These are phyloP conservation scores for Puccinia novopanici DNA, from an alignment of 1,284 basidiomycete species.

Conservation along the genomic window DNA sequence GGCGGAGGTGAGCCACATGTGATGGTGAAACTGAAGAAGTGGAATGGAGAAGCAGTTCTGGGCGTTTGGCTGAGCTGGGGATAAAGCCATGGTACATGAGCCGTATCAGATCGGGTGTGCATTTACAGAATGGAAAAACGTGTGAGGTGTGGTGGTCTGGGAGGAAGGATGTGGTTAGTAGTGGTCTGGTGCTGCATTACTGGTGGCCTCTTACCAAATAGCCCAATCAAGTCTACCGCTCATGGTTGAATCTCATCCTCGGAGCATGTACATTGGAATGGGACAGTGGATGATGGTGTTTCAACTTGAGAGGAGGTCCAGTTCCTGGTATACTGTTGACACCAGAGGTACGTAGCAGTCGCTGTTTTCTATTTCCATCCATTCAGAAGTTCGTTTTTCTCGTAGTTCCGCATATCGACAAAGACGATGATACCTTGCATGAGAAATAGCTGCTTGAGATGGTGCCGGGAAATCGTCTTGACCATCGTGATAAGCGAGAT, in stretches of 20 bases:
- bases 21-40: constrained; percentile 25
- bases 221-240: not conserved
- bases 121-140: too few species aligned
- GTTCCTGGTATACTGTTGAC: not conserved
- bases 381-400: not conserved
- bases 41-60: constrained; percentile 18
- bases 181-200: not conserved
- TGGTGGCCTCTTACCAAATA: not conserved
- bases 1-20: not conserved
- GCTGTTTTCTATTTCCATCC: not conserved
- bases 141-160: too few species aligned
- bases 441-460: too few species aligned
- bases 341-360: not conserved
- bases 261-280: not conserved
- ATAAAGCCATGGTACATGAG: constrained; percentile 10
- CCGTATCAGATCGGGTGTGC: not conserved
- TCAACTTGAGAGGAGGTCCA: not conserved
- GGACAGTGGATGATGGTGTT: not conserved
- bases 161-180: not conserved
- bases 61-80: not conserved
- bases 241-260: not conserved
- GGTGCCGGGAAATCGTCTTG: too few species aligned
- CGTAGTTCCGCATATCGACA: not conserved
- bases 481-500: too few species aligned
- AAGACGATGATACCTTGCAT: not conserved